Conservation (phyloP, 257 asterid genomes). For the Plantago major region DNA sequence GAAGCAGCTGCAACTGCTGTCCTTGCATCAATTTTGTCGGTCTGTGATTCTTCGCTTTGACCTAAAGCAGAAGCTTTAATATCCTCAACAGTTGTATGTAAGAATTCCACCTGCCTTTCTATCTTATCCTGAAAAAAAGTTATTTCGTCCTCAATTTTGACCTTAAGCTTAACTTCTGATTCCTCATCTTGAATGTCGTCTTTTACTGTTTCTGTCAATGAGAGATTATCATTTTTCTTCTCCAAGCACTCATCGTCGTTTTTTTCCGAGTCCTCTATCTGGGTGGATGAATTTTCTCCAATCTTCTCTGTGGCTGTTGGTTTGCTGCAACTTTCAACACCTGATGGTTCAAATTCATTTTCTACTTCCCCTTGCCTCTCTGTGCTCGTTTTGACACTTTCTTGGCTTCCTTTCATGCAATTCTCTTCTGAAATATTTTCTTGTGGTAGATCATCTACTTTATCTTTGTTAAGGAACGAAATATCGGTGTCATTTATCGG, state of each 20-base stretch:
- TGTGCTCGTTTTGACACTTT: constrained; percentile 8
- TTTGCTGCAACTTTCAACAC: constrained; percentile 2
- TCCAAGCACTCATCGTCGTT: constrained; percentile 20
- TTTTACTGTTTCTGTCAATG: constrained; percentile 5
- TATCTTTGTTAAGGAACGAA: constrained; percentile 6
- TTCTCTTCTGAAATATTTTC: constrained; percentile 16
- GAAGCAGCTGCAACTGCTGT: constrained; percentile 17
- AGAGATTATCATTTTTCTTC: constrained; percentile 16
- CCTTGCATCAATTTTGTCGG: constrained; percentile 19
- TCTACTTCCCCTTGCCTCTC: constrained; percentile 14
- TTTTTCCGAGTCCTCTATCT: constrained; percentile 14
- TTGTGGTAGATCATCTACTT: constrained; percentile 18
- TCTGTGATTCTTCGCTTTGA: constrained; percentile 19
- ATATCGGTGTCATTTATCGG: constrained; percentile 9
- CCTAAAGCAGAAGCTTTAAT: constrained; percentile 17
- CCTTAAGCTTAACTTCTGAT: constrained; percentile 6
- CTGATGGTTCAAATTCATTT: constrained; percentile 1
- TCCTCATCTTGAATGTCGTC: background rate
- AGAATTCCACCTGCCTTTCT: constrained; percentile 22
- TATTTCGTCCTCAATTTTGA: constrained; percentile 14
- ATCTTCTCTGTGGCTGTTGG: constrained; percentile 13
- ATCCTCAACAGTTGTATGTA: constrained; percentile 20
- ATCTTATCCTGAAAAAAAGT: constrained; percentile 9
- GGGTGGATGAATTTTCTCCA: constrained; percentile 15
- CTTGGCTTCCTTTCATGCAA: background rate